These are phyloP conservation scores for Mycena epipterygia DNA, from an alignment of 768 basidiomycete genomes.

Conservation along the genomic window DNA sequence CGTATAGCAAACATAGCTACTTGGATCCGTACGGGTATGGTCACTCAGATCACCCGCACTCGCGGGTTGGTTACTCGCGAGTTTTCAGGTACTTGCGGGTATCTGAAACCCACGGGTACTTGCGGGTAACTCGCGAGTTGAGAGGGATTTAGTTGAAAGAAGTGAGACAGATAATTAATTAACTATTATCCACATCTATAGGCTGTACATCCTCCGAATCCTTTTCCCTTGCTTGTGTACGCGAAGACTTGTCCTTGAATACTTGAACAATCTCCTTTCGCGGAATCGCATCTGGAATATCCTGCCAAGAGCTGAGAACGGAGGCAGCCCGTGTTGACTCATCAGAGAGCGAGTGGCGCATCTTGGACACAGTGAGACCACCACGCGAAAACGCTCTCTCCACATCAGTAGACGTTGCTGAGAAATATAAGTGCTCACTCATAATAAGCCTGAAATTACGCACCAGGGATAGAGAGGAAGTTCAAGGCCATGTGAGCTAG, in stretches of 20 bases:
- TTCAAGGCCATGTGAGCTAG: slow-evolving; percentile 10
- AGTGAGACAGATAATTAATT: neutral
- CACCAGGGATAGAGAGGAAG: slow-evolving; percentile 19
- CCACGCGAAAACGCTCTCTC: slow-evolving; percentile 46
- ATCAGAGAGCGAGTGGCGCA: slow-evolving; percentile 43
- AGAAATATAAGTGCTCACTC: neutral
- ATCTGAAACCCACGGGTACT: neutral
- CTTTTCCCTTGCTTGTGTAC: neutral
- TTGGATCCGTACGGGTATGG: too few relatives aligned
- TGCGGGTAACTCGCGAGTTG: neutral
- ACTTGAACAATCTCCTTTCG: slow-evolving; percentile 19
- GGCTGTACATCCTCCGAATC: neutral
- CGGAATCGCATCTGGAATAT: slow-evolving; percentile 28
- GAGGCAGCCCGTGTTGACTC: slow-evolving; percentile 38
- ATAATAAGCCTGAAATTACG: neutral
- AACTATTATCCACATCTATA: neutral
- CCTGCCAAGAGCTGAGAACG: slow-evolving; percentile 43
- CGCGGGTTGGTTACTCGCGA: neutral
- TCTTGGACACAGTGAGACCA: slow-evolving; percentile 44
- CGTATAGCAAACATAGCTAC: neutral
- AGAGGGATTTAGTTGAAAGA: neutral
- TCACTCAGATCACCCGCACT: neutral
- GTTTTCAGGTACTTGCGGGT: neutral
- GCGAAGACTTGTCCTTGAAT: neutral
- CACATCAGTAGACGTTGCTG: slow-evolving; percentile 45